phyloP scores from a whole-genome alignment of 2,329 filamentous ascomycete species.

The Fusarium protoensiforme region DNA sequence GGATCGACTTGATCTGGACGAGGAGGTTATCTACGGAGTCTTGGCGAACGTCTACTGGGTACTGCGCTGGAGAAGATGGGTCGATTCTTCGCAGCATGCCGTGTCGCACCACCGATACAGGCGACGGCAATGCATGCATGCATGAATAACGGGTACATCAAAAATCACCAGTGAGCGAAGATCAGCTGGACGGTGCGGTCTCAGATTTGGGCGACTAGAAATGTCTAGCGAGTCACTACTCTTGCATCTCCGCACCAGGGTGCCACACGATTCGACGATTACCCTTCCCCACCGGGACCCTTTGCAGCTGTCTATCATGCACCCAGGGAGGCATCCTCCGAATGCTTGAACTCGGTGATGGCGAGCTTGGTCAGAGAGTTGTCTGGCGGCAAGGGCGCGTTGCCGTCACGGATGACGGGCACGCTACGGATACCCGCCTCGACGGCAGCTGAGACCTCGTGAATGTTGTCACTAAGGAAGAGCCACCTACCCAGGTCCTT shows the following conservation, averaged over 20 bases:
- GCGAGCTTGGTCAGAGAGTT: slow-evolving; percentile 52
- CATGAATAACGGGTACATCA: slow-evolving; percentile 33
- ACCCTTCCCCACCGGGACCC: slow-evolving; percentile 32
- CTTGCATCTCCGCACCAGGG: slow-evolving; percentile 37
- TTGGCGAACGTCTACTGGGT: slow-evolving; percentile 19
- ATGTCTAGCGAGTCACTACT: slow-evolving; percentile 40
- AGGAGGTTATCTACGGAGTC: slow-evolving; percentile 20
- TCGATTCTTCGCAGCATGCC: slow-evolving; percentile 25
- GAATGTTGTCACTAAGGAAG: slow-evolving; percentile 85
- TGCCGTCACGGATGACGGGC: slow-evolving; percentile 75
- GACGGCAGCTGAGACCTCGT: slow-evolving; percentile 72
- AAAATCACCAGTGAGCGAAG: slow-evolving; percentile 31
- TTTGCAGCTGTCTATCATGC: slow-evolving; percentile 35
- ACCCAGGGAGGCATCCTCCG: slow-evolving; percentile 34
- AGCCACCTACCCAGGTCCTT: slow-evolving; percentile 65
- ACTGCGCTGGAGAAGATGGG: slow-evolving; percentile 15
- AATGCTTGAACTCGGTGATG: slow-evolving; percentile 49
- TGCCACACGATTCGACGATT: slow-evolving; percentile 34
- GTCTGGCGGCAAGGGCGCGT: slow-evolving; percentile 68
- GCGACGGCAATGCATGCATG: slow-evolving; percentile 28
- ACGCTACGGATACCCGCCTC: slow-evolving; percentile 71
- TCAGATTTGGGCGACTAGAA: slow-evolving; percentile 40
- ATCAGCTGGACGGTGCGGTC: slow-evolving; percentile 38
- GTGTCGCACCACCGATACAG: slow-evolving; percentile 33
- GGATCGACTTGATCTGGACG: slow-evolving; percentile 7